Percentiles rank a stretch among this genome's conserved stretches.
These are phyloP conservation scores for Lojkania enalia DNA, from an alignment of 2,329 filamentous ascomycete species.

Conservation along the genomic window DNA sequence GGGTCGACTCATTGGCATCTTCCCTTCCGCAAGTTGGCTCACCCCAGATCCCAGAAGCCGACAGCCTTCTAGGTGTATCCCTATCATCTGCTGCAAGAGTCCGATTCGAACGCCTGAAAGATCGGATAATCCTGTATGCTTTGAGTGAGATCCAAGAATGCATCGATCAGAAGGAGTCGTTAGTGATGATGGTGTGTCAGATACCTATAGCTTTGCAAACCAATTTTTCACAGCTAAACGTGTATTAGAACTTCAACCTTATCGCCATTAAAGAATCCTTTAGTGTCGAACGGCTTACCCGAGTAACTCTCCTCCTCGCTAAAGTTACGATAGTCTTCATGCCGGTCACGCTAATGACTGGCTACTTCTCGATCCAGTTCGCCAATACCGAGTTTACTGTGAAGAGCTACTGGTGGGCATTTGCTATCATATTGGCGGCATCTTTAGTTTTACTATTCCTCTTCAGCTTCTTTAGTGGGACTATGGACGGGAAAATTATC, in stretches of 20 bases:
- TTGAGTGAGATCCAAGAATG: constrained; percentile 65
- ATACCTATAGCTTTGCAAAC: not conserved
- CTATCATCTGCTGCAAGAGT: constrained; percentile 56
- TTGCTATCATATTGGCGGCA: constrained; percentile 64
- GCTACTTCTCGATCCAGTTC: constrained; percentile 72
- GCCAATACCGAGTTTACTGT: constrained; percentile 62
- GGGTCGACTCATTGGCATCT: constrained; percentile 31
- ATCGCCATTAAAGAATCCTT: constrained; percentile 75
- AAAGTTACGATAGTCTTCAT: constrained; percentile 77
- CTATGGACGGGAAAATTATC: constrained; percentile 58
- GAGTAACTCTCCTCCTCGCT: constrained; percentile 71
- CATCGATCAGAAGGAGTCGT: constrained; percentile 69
- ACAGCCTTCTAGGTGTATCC: constrained; percentile 49
- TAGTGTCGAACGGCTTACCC: constrained; percentile 70
- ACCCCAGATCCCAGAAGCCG: constrained; percentile 35
- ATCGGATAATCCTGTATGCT: constrained; percentile 63
- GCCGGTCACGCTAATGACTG: constrained; percentile 74
- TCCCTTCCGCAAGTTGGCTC: constrained; percentile 23
- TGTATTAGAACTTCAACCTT: constrained; percentile 72
- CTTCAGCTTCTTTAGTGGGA: constrained; percentile 62
- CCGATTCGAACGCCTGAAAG: constrained; percentile 62
- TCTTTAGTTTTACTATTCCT: constrained; percentile 62
- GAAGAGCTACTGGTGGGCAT: constrained; percentile 68
- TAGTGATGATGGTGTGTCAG: constrained; percentile 66
- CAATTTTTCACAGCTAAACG: not conserved